Conservation (phyloP, 176 grass and related monocot species). For the Carex littledalei region DNA sequence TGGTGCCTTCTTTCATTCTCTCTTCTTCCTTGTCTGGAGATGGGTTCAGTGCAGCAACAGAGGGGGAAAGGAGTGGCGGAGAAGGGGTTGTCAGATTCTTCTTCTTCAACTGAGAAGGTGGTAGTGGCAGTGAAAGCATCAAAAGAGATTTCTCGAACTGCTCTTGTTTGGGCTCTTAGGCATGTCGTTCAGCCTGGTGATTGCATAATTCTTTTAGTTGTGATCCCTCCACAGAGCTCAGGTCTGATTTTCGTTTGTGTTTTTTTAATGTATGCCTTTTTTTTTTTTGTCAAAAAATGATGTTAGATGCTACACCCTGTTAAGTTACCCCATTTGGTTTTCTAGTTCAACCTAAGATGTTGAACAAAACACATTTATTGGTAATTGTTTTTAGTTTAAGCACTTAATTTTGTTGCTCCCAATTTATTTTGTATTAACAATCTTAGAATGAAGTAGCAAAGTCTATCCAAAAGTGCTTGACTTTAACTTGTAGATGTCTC, state of each 20-base stretch:
- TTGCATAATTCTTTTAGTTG: slow-evolving; percentile 71
- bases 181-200: slow-evolving; percentile 90
- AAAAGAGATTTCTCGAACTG: slow-evolving; percentile 84
- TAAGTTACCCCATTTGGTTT: not conserved
- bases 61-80: slow-evolving; percentile 54
- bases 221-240: slow-evolving; percentile 70
- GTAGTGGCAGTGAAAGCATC: slow-evolving; percentile 80
- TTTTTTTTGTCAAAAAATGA: not conserved
- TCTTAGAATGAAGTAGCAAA: slow-evolving; percentile 10
- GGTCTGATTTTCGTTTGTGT: slow-evolving; percentile 43
- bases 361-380: not conserved
- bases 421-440: not conserved
- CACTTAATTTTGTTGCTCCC: not conserved
- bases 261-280: not conserved
- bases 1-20: not conserved
- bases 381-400: slow-evolving; percentile 15
- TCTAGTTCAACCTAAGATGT: not conserved
- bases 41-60: slow-evolving; percentile 45
- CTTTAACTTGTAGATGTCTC: not conserved
- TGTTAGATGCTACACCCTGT: slow-evolving; percentile 5
- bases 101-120: slow-evolving; percentile 50
- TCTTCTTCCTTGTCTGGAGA: slow-evolving; percentile 13
- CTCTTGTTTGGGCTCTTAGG: slow-evolving; percentile 85
- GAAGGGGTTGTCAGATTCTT: slow-evolving; percentile 30
- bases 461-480: not conserved